These are phyloP conservation scores for Pyronema domesticum DNA, from an alignment of 495 filamentous ascomycete species.

Conservation along the genomic window DNA sequence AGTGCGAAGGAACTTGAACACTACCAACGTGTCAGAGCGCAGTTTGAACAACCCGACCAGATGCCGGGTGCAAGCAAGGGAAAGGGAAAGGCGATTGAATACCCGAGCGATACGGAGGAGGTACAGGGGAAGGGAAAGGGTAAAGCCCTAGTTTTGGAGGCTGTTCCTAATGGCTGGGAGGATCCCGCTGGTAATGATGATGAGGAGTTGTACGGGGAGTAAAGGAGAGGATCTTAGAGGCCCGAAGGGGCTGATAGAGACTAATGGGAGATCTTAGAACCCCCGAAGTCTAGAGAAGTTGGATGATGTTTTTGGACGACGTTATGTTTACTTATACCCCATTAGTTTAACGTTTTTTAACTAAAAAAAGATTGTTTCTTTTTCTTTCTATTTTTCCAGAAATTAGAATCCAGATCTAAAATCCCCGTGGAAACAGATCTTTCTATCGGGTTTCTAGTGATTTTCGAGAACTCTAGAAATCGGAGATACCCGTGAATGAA, in stretches of 20 bases:
- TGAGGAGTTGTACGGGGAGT: constrained; percentile 24
- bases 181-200: constrained; percentile 24
- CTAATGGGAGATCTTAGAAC: too few relatives aligned
- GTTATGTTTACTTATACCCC: too few relatives aligned
- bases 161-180: constrained; percentile 13
- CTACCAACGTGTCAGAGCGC: constrained; percentile 64
- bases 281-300: too few relatives aligned
- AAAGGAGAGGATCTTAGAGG: not conserved
- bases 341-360: too few relatives aligned
- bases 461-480: too few relatives aligned
- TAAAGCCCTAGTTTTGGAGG: constrained; percentile 2
- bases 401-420: too few relatives aligned
- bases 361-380: too few relatives aligned
- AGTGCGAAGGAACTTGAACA: constrained; percentile 84
- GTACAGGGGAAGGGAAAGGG: constrained; percentile 30
- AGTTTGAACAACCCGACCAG: constrained; percentile 47
- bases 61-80: constrained; percentile 7
- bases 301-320: too few relatives aligned
- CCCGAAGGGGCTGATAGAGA: not conserved
- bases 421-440: too few relatives aligned
- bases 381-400: too few relatives aligned
- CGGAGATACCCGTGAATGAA: too few relatives aligned
- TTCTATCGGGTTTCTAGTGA: too few relatives aligned
- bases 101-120: constrained; percentile 9
- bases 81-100: constrained; percentile 26